Evolutionary conservation across 306 rosid genomes (phyloP), one percentile per base, ranked within the genome.

Genomic region (Vigna radiata): DNA sequence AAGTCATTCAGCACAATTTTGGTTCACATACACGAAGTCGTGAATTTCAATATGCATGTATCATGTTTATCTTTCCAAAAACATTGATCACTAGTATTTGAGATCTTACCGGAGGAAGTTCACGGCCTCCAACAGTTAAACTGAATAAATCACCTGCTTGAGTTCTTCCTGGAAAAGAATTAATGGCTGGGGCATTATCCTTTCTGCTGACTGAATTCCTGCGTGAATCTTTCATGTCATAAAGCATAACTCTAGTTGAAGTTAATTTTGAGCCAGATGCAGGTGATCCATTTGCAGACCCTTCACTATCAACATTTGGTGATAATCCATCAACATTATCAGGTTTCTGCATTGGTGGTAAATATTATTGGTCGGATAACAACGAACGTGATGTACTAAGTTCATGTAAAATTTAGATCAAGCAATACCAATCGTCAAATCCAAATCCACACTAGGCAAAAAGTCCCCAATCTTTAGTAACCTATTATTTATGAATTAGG

Each of bases 121-220:
- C 79, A 68, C 71, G 87, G 49, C 83, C 89, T 62, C 88, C 87
- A 70, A 61, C 67, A 33, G 90, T 85, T 70, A 73, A 91, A 75
- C 92, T 79, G 48, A 90, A 90, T 84, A 90, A 88, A 74, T 90
- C 97, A 67, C 97, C 97, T 3, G 96, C 97, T 88, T 93, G 96
- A 39, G 90, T 90, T 82, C 77, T 86, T 81, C 82, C 90, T 2
- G 89, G 91, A 83, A 73, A 86, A 63, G 92, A 90, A 82, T 84
- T 83, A 21, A 79, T 49, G 33, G 92, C 80, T 73, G 87, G 75
- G 77, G 87, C 90, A 72, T 82, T 88, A 75, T 83, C 91, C 83
- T 54, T 86, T 81, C 79, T 89, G 77, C 92, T 79, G 79, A 84
- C 79, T 68, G 94, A 93, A 83, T 79, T 87, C 78, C 97, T 89